Evolutionary conservation across 805 yeast species (phyloP).

Genomic region (Metschnikowia similis): DNA sequence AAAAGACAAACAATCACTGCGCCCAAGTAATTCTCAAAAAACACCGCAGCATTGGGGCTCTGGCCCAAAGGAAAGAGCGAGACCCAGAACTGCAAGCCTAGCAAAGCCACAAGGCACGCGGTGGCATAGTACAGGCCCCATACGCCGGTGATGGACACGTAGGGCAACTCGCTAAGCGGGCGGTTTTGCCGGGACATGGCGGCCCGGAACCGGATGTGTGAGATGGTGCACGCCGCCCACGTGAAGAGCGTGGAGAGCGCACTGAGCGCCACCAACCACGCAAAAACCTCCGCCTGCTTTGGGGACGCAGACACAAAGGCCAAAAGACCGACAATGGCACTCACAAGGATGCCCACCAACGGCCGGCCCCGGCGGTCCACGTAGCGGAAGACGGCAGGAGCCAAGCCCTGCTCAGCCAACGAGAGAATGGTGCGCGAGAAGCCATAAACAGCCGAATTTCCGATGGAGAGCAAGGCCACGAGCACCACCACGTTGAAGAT

Average conservation of each 20-base stretch:
- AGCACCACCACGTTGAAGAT: conserved; percentile 41
- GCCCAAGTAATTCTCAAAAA: conserved; percentile 26
- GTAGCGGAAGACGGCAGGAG: conserved; percentile 30
- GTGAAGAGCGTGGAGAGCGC: conserved; percentile 41
- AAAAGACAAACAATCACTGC: conserved; percentile 21
- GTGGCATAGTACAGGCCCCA: conserved; percentile 25
- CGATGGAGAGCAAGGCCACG: conserved; percentile 39
- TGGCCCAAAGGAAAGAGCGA: conserved; percentile 25
- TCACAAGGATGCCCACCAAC: conserved; percentile 30
- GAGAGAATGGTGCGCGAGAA: conserved; percentile 39
- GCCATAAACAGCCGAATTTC: conserved; percentile 42
- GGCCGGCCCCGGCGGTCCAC: conserved; percentile 41
- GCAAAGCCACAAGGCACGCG: conserved; percentile 19
- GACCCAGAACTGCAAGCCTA: conserved; percentile 26
- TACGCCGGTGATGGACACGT: conserved; percentile 45
- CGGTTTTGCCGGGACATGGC: conserved; percentile 40
- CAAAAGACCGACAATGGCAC: conserved; percentile 34
- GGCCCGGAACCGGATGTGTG: conserved; percentile 39
- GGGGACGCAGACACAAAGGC: conserved; percentile 41
- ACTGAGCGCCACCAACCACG: conserved; percentile 40
- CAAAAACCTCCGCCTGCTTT: conserved; percentile 31
- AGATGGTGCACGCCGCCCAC: conserved; percentile 38
- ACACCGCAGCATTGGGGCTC: conserved; percentile 17
- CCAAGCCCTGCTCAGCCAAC: conserved; percentile 38
- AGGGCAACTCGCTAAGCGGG: conserved; percentile 48